Base-by-base conservation (phyloP, 2,329 filamentous ascomycete species). In the Ophiocordyceps camponoti-leonardi region DNA sequence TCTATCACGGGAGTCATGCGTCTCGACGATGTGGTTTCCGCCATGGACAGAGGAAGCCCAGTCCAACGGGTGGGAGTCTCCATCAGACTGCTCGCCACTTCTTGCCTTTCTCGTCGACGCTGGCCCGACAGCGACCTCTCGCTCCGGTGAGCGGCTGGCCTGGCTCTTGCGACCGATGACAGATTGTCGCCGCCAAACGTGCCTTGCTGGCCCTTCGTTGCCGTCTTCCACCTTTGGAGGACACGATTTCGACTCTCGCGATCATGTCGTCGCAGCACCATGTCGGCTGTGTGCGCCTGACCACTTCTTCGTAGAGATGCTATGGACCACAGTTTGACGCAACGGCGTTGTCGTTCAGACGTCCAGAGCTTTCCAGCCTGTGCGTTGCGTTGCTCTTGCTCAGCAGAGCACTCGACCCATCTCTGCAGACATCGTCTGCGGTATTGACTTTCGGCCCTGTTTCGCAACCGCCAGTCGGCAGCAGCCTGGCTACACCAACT, bases 51-150 rank as follows among this genome's bases (percentile, higher is more conserved):
- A 7, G 63, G 56, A 44, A 63, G 57, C 4, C 69, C 64, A 3
- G 66, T 68, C 61, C 67, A 65, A 44, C 66, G 66, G n/a, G 67
- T 71, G 2, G 68, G 68, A 8, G 68, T 71, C 43, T 64, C 62
- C 14, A 64, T 46, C 7, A 53, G 47, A 42, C 49, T 55, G 19
- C 48, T 46, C 1, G 49, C 42, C 31, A 52, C 50, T 35, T 55
- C 53, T 39, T 55, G 54, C 43, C 48, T 54, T 13, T 49, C 47
- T 16, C 54, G 46, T 14, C 54, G 50, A 16, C 53, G 53, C 44
- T 53, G 52, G 11, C 50, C 52, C 19, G 55, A 55, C 8, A 56
- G 49, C 12, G 54, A 50, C 48, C 51, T 53, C 51, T 54, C 56
- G 18, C 47, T 55, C 20, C 56, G 54, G 33, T 54, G 14, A 12